A percentile compares a stretch with the other conserved stretches of the same genome.
These are phyloP conservation scores for Penicillium sp. DNA, from an alignment of 2,329 filamentous ascomycete genomes.

Conservation along the genomic window DNA sequence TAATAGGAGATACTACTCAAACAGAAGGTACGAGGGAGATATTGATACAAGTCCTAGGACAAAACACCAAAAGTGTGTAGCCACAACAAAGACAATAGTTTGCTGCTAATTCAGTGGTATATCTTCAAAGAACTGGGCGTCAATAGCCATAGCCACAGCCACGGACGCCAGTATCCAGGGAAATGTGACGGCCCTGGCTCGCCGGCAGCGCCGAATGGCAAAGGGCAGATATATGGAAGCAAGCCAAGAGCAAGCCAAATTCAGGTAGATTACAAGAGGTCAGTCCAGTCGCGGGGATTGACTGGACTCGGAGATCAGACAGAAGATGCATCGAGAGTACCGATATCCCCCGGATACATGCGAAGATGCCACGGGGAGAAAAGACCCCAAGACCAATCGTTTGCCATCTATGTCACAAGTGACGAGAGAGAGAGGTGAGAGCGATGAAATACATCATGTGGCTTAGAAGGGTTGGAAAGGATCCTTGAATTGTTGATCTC, in stretches of 20 bases:
- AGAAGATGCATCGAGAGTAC: not conserved
- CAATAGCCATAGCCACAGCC: not conserved
- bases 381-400: not conserved
- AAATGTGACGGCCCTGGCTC: not conserved
- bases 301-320: not conserved
- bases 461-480: not conserved
- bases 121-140: not conserved
- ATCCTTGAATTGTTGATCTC: constrained; percentile 12
- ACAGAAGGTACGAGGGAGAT: not conserved
- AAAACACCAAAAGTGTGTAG: not conserved
- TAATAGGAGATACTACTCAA: not conserved
- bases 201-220: not conserved
- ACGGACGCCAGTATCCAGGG: not conserved
- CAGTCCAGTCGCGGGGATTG: not conserved
- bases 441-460: not conserved
- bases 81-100: constrained; percentile 5
- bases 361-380: not conserved
- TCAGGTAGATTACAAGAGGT: constrained; percentile 24
- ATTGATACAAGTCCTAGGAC: not conserved
- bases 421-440: not conserved
- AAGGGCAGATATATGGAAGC: not conserved
- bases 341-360: not conserved
- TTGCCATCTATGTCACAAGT: not conserved
- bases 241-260: constrained; percentile 14
- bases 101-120: not conserved